Base-by-base conservation (phyloP, 2,329 filamentous ascomycete genomes). In the Cryoendolithus antarcticus region DNA sequence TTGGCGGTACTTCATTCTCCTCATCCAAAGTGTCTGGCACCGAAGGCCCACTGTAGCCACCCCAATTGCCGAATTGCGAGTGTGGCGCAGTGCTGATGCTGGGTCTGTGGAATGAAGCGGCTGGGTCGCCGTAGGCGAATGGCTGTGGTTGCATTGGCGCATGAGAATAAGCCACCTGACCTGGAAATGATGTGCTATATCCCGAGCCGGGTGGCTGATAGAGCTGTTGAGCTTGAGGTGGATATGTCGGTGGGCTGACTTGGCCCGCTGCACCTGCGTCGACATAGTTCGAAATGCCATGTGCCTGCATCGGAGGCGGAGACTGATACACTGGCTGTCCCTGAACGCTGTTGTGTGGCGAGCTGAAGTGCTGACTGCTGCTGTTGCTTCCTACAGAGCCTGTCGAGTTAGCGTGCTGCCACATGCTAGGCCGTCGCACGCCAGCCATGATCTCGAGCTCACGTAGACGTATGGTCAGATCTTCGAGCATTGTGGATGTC, bases 401-500 rank as follows among this genome's bases (percentile, higher is more conserved):
- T 1, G 42, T 41, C 9, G 52, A 56, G 29, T 44, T 44, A 34
- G 34, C 34, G 32, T 53, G 44, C 5, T 38, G 48, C 53, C 52
- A 56, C 32, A 50, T 50, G 44, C 50, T 54, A 10, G 49, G 54
- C 27, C 50, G 38, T 8, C 49, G 48, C 3, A 38, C 28, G 6
- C 44, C 39, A 8, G 35, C 34, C n/a, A 44, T 34, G 7, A 38
- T 48, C 10, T 56, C 52, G 11, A 59, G 36, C n/a, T 58, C 53
- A 21, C 55, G 52, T 3, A 56, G 46, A 6, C 63, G 60, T 30
- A 59, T 55, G 31, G 64, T 61, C 1, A 70, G 57, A 12, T 65
- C 59, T 6, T 62, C 56, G 2, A 62, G 55, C 30, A 68, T 56
- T 1, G 51, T 42, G 1, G 60, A 55, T 0, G 65, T 64, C 39